These are phyloP conservation scores for Neodidymelliopsis sp. DNA, from an alignment of 2,329 filamentous ascomycete species.

Conservation along the genomic window DNA sequence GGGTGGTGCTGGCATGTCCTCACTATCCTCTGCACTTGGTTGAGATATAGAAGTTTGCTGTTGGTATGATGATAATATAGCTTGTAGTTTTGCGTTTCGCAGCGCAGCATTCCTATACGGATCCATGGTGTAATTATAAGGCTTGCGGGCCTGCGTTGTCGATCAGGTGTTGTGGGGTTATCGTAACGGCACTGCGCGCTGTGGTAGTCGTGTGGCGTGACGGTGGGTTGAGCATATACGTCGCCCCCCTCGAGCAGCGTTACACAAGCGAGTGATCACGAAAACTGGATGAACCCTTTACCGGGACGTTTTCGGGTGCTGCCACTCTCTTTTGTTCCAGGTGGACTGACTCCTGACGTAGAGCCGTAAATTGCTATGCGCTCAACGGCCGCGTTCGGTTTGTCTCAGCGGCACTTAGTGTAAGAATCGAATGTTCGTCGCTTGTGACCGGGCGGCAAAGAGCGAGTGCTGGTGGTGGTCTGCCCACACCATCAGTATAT, in stretches of 20 bases:
- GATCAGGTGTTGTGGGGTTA: conserved; percentile 26
- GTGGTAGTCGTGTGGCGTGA: conserved; percentile 44
- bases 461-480: no score
- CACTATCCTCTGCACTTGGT: background rate
- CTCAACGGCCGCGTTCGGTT: conserved; percentile 8
- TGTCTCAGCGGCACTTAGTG: background rate
- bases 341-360: conserved; percentile 15
- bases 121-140: conserved; percentile 26
- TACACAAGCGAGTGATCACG: conserved; percentile 33
- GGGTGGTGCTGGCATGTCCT: conserved; percentile 35
- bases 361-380: background rate
- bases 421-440: conserved; percentile 12
- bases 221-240: conserved; percentile 34
- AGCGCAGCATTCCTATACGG: conserved; percentile 28
- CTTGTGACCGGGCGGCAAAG: background rate
- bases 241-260: conserved; percentile 10
- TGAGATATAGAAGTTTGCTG: conserved; percentile 7
- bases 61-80: conserved; percentile 15
- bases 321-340: background rate
- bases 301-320: conserved; percentile 23
- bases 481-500: conserved; percentile 13
- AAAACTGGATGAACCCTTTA: conserved; percentile 28
- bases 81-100: conserved; percentile 31
- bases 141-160: conserved; percentile 9
- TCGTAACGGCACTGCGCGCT: conserved; percentile 28